Evolutionary conservation across 805 yeast species (phyloP), one percentile per base, ranked within the genome.

Genomic region (Candida taoyuanica): DNA sequence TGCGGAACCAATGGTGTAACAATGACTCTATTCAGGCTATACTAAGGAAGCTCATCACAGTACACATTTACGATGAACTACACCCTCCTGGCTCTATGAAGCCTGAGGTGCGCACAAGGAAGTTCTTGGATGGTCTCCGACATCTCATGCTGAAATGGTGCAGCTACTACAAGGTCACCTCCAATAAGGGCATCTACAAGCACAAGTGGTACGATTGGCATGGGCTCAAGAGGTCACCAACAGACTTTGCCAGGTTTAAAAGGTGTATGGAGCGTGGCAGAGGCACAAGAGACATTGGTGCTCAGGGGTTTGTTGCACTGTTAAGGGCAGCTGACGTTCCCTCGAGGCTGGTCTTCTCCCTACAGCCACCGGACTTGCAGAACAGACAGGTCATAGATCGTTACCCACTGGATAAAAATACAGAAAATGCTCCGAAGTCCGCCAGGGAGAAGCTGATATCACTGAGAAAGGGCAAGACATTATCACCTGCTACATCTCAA

Each of bases 331-430:
- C 84, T 11, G 84, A 82, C 1, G 63, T 93, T 11, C 71, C 78
- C 29, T 79, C 91, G 1, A 66, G 98, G 31, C 61, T 93, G 19
- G 78, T 88, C 0, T 80, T 81, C 50, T 89, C 96, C 0, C 53
- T 89, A 23, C 98, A 93, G 55, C 93, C 96, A 0, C 89, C 96
- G 0, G 96, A 93, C 56, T 85, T 79, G 47, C 80, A 88, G 9
- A 36, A 44, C 26, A 44, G 46, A 33, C 47, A 43, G 21, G 42
- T 51, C 21, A 48, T 44, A 15, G 14, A 25, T 13, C 28, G 28
- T 7, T 21, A 21, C 28, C 28, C 15, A 9, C 28, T 14, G 15
- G 15, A 11, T 5, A 7, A 28, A 7, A 7, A 28, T n/a, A 23
- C 31, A 6, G 23, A 20, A 5, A 18, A 15, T 14, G 14, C 9